These are phyloP conservation scores for Pleurotus platypus DNA, from an alignment of 768 basidiomycete genomes.

Conservation along the genomic window DNA sequence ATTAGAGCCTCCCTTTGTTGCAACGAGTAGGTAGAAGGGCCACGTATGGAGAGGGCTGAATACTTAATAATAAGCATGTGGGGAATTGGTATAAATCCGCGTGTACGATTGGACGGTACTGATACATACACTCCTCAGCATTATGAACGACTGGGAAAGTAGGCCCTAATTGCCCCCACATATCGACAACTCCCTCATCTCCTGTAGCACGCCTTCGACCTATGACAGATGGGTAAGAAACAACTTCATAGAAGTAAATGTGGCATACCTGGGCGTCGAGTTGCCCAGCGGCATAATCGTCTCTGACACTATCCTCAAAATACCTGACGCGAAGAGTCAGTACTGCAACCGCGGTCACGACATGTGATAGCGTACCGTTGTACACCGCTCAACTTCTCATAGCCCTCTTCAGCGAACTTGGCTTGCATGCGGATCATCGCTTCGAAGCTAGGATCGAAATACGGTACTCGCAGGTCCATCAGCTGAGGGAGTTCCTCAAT, in stretches of 20 bases:
- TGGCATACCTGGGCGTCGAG: conserved; percentile 81
- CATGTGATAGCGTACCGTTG: conserved; percentile 4
- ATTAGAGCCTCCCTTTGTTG: too few relatives aligned
- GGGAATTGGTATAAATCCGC: too few relatives aligned
- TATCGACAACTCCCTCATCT: conserved; percentile 95
- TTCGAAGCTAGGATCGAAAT: conserved; percentile 98
- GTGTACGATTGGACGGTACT: too few relatives aligned
- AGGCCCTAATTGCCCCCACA: conserved; percentile 57
- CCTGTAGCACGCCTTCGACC: conserved; percentile 96
- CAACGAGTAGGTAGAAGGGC: too few relatives aligned
- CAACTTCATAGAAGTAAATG: neutral
- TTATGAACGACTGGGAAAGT: too few relatives aligned
- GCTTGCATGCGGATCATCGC: conserved; percentile 98
- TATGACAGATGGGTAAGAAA: conserved; percentile 21
- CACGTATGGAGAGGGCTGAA: too few relatives aligned
- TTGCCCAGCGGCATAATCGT: conserved; percentile 96
- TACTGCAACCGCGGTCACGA: too few relatives aligned
- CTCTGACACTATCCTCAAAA: conserved; percentile 85
- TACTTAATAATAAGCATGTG: too few relatives aligned
- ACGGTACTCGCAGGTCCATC: conserved; percentile 93
- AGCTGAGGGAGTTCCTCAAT: conserved; percentile 88
- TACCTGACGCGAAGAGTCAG: conserved; percentile 45
- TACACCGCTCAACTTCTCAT: conserved; percentile 81
- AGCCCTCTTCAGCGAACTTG: conserved; percentile 97
- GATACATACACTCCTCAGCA: too few relatives aligned